Evolutionary conservation across 2,329 filamentous ascomycete genomes (phyloP).

Genomic region (Akanthomyces dipterigenus): DNA sequence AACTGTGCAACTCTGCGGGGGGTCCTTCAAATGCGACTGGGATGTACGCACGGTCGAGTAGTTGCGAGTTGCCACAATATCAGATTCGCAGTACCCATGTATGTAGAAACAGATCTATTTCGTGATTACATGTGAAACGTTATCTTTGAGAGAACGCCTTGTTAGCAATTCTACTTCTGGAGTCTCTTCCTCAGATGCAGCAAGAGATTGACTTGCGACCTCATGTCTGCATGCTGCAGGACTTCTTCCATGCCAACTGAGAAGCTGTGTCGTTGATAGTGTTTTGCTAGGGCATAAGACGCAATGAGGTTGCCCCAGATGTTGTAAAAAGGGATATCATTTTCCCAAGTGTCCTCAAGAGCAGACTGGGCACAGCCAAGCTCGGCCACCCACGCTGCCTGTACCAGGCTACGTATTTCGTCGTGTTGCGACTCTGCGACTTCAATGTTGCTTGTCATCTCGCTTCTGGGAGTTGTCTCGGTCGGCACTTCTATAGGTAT

Average conservation of each 20-base stretch:
- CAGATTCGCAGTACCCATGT: too few relatives aligned
- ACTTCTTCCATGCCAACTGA: background rate
- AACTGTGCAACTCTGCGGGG: too few relatives aligned
- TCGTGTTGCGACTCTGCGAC: background rate
- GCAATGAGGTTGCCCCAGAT: background rate
- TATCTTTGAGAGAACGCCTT: too few relatives aligned
- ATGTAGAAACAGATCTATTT: too few relatives aligned
- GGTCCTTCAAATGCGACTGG: too few relatives aligned
- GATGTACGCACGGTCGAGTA: too few relatives aligned
- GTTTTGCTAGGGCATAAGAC: background rate
- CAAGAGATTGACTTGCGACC: background rate
- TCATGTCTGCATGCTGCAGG: background rate
- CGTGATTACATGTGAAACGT: too few relatives aligned
- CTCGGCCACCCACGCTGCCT: background rate
- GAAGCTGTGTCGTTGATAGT: background rate
- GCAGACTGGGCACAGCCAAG: background rate
- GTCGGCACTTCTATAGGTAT: background rate
- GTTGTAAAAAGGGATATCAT: background rate
- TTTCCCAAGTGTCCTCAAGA: background rate
- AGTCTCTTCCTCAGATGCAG: background rate
- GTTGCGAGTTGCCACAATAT: too few relatives aligned
- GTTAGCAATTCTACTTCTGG: background rate
- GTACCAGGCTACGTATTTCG: background rate
- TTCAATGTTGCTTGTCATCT: background rate
- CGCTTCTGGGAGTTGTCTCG: background rate